These are phyloP conservation scores for Vishniacozyma victoriae DNA, from an alignment of 768 basidiomycete genomes.

Conservation along the genomic window DNA sequence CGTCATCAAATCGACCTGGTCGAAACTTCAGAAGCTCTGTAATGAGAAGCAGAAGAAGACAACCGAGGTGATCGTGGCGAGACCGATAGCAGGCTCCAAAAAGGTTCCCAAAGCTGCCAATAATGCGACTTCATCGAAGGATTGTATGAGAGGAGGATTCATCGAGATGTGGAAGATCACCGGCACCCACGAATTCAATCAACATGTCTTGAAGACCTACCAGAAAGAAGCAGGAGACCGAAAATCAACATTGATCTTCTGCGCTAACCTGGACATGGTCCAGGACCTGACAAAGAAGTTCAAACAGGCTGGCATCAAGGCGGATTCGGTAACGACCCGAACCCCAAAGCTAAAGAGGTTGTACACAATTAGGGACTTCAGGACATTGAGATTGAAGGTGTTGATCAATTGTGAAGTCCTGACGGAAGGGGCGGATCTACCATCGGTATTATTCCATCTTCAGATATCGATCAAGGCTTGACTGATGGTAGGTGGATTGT, in stretches of 20 bases:
- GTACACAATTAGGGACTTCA: slow-evolving; percentile 62
- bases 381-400: slow-evolving; percentile 68
- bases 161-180: too few species aligned
- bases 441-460: slow-evolving; percentile 52
- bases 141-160: too few species aligned
- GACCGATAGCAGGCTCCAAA: slow-evolving; percentile 69
- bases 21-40: too few species aligned
- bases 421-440: slow-evolving; percentile 91
- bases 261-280: slow-evolving; percentile 77
- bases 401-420: slow-evolving; percentile 90
- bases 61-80: too few species aligned
- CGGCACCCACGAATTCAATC: slow-evolving; percentile 71
- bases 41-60: too few species aligned
- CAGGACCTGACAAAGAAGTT: slow-evolving; percentile 66
- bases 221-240: slow-evolving; percentile 72
- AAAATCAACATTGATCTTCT: slow-evolving; percentile 87
- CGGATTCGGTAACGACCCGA: slow-evolving; percentile 66
- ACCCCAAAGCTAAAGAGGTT: slow-evolving; percentile 64
- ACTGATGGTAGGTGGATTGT: slow-evolving; percentile 62
- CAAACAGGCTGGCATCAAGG: slow-evolving; percentile 70
- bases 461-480: background rate
- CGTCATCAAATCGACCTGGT: slow-evolving; percentile 65
- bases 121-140: too few species aligned
- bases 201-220: slow-evolving; percentile 74
- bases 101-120: slow-evolving; percentile 69